Evolutionary conservation across 495 filamentous ascomycete genomes (phyloP).

Genomic region (Aspergillus incahuasiensis): DNA sequence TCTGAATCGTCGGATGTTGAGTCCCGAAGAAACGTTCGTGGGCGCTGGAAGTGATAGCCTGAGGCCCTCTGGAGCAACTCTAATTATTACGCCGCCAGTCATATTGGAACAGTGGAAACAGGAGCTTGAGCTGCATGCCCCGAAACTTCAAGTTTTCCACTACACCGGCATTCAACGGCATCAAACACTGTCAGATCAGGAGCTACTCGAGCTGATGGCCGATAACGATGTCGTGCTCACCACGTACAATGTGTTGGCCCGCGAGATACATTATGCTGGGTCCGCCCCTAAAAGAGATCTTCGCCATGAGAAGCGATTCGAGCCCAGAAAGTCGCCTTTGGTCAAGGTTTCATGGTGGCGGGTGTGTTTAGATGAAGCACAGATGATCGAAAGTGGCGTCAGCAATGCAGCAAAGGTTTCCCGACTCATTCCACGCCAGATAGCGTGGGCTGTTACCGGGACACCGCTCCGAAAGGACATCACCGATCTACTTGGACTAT

Average conservation of each 20-base stretch:
- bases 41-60: slow-evolving; percentile 27
- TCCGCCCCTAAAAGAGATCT: slow-evolving; percentile 59
- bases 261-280: slow-evolving; percentile 73
- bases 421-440: slow-evolving; percentile 69
- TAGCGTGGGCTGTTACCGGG: slow-evolving; percentile 91
- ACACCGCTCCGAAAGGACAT: slow-evolving; percentile 81
- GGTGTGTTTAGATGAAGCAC: slow-evolving; percentile 89
- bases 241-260: slow-evolving; percentile 72
- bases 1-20: slow-evolving; percentile 45
- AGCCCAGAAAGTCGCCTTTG: slow-evolving; percentile 66
- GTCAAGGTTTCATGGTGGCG: slow-evolving; percentile 85
- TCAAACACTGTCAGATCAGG: slow-evolving; percentile 32
- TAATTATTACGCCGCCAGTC: slow-evolving; percentile 81
- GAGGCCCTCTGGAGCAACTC: slow-evolving; percentile 54
- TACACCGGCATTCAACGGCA: slow-evolving; percentile 47
- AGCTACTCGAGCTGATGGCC: slow-evolving; percentile 44
- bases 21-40: slow-evolving; percentile 12
- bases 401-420: slow-evolving; percentile 80
- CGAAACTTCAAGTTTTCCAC: slow-evolving; percentile 49
- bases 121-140: slow-evolving; percentile 68
- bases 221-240: slow-evolving; percentile 79
- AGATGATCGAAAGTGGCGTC: slow-evolving; percentile 88
- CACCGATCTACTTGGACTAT: slow-evolving; percentile 60
- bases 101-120: slow-evolving; percentile 84
- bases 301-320: slow-evolving; percentile 62